Evolutionary conservation across 1,284 basidiomycete genomes (phyloP).

Genomic region (Sporisorium graminicola): DNA sequence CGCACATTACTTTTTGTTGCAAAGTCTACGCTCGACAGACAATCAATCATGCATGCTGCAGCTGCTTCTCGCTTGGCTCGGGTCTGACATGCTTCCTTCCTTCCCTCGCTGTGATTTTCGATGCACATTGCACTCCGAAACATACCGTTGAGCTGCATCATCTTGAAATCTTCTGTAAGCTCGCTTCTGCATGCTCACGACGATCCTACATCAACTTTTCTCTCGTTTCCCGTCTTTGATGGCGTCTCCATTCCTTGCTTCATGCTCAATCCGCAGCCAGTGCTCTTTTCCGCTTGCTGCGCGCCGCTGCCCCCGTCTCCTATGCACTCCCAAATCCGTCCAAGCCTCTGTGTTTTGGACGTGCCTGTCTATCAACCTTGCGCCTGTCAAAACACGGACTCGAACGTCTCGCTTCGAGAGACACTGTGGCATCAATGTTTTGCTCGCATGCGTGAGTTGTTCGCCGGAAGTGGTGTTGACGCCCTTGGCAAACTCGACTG

Average conservation of each 20-base stretch:
- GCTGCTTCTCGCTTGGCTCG: background rate
- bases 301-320: background rate
- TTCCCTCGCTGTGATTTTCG: background rate
- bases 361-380: conserved; percentile 17
- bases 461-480: conserved; percentile 28
- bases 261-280: background rate
- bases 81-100: conserved; percentile 2
- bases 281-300: background rate
- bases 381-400: conserved; percentile 16
- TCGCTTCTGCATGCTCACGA: conserved; percentile 24
- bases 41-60: background rate
- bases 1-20: background rate
- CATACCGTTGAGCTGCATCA: conserved; percentile 40
- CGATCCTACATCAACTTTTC: conserved; percentile 28
- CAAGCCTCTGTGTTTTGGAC: background rate
- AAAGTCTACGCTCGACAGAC: background rate
- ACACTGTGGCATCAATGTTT: background rate
- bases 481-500: background rate
- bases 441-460: conserved; percentile 5
- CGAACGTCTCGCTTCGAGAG: background rate
- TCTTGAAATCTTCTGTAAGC: background rate
- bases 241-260: conserved; percentile 15
- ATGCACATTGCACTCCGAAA: conserved; percentile 19
- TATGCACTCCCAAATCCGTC: conserved; percentile 12
- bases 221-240: background rate